Conservation (phyloP, 2,329 filamentous ascomycete species). For the Chalara sp. region DNA sequence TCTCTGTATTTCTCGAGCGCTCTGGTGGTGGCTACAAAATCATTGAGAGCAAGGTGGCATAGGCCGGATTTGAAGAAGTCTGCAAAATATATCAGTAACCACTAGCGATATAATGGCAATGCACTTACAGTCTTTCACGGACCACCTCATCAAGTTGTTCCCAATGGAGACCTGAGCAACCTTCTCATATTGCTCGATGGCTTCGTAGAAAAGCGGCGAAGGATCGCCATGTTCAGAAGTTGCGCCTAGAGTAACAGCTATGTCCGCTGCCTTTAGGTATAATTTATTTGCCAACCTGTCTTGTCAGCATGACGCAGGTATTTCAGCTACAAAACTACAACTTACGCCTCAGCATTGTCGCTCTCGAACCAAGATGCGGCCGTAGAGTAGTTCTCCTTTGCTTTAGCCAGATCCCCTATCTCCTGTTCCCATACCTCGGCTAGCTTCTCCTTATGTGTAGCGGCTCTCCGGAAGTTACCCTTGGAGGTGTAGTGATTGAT, state of each 20-base stretch:
- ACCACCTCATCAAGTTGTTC: conserved; percentile 91
- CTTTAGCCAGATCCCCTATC: conserved; percentile 68
- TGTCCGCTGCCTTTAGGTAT: conserved; percentile 85
- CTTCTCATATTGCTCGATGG: conserved; percentile 76
- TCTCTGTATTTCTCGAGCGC: conserved; percentile 80
- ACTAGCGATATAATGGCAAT: too few species aligned
- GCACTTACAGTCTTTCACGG: conserved; percentile 68
- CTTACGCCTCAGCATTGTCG: conserved; percentile 77
- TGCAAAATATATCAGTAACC: background rate
- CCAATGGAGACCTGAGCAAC: conserved; percentile 72
- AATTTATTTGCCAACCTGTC: conserved; percentile 82
- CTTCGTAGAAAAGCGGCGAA: conserved; percentile 57
- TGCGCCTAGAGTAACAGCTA: conserved; percentile 73
- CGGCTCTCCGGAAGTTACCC: conserved; percentile 86
- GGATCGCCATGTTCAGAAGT: too few species aligned
- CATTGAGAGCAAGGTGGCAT: conserved; percentile 70
- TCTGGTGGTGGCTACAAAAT: conserved; percentile 71
- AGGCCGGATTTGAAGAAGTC: conserved; percentile 88
- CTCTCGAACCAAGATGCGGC: conserved; percentile 86
- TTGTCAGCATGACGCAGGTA: background rate
- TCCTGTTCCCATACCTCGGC: conserved; percentile 83
- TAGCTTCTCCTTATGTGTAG: conserved; percentile 82
- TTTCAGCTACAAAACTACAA: conserved; percentile 15
- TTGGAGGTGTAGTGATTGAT: conserved; percentile 82
- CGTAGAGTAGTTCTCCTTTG: conserved; percentile 76